Evolutionary conservation across 1,139 yeast genomes (phyloP), one percentile per base, ranked within the genome.

Genomic region (Candida mesenterica): DNA sequence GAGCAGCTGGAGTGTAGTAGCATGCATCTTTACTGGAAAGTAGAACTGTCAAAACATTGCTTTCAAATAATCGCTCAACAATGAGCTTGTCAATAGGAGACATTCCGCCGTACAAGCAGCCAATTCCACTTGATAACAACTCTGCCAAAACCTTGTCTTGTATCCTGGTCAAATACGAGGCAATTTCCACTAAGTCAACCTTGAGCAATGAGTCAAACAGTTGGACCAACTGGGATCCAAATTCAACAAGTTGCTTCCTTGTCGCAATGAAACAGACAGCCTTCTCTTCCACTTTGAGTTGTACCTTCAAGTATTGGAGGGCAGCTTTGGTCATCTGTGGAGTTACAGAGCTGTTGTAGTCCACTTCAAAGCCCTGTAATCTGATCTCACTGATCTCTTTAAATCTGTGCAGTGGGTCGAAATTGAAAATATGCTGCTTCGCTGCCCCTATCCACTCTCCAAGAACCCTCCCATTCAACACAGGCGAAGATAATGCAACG

Each of bases 401-500:
- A 16, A 69, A 65, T 38, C 94, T 66, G 26, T 78, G 81, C 29
- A 66, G 62, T 0, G 95, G 82, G 15, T 79, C 71, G 54, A 84
- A 89, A 49, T 88, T 90, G 61, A 70, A 87, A 4, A 81, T 69
- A 31, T 77, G 68, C 26, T 62, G 68, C 37, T 66, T 68, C 23
- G 75, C 65, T 22, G 85, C 81, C 2, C 94, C 95, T 24, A 92
- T 59, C 96, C 97, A 94, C 40, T 82, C 87, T 1, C 87, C 94
- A 43, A 90, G 58, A 45, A 87, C 96, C 37, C 77, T 70, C 3
- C 84, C 87, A 52, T 83, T 84, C 0, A 94, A 77, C 24, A 90
- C 56, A 0, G 96, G 78, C 2, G 78, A 69, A 1, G 87, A 70
- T 12, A 92, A 59, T 0, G 77, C 90, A 15, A 92, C 73, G 20